Percentiles rank a stretch among this genome's conserved stretches.
phyloP scores from a whole-genome alignment of 108 stramenopile genomes.

The Cyclotella sp. region DNA sequence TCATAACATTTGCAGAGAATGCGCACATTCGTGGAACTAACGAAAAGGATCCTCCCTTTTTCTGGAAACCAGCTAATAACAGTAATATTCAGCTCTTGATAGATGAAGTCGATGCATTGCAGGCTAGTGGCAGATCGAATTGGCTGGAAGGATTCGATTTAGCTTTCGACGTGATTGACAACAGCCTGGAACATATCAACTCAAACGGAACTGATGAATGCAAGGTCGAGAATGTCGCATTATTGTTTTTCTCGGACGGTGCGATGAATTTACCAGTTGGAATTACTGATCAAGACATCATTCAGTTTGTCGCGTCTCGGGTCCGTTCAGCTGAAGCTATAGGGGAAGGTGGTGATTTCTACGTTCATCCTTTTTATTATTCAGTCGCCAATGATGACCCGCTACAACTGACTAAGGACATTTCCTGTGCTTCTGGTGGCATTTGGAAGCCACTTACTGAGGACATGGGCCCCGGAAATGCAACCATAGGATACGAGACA shows the following conservation, averaged over 20 bases:
- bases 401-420: conserved; percentile 23
- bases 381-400: conserved; percentile 31
- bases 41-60: conserved; percentile 10
- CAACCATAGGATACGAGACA: conserved; percentile 28
- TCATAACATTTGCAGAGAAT: conserved; percentile 37
- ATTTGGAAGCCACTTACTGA: conserved; percentile 38
- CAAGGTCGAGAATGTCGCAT: conserved; percentile 46
- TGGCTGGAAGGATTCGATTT: conserved; percentile 26
- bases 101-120: conserved; percentile 19
- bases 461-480: conserved; percentile 17
- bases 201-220: conserved; percentile 10
- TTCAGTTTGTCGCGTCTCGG: conserved; percentile 21
- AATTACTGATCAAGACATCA: conserved; percentile 20
- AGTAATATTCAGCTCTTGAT: conserved; percentile 26
- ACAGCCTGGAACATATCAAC: conserved; percentile 14
- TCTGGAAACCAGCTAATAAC: conserved; percentile 34
- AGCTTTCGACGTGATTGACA: conserved; percentile 33
- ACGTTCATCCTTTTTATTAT: conserved; percentile 35
- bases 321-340: conserved; percentile 7
- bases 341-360: conserved; percentile 21
- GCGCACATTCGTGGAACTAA: conserved; percentile 18
- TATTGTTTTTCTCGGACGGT: conserved; percentile 50
- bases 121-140: conserved; percentile 37
- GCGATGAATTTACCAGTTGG: conserved; percentile 35
- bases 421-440: conserved; percentile 48